Percentiles rank a stretch among this genome's conserved stretches.
Conservation (phyloP, 2,329 filamentous ascomycete species). For the Clarireedia hainanense region DNA sequence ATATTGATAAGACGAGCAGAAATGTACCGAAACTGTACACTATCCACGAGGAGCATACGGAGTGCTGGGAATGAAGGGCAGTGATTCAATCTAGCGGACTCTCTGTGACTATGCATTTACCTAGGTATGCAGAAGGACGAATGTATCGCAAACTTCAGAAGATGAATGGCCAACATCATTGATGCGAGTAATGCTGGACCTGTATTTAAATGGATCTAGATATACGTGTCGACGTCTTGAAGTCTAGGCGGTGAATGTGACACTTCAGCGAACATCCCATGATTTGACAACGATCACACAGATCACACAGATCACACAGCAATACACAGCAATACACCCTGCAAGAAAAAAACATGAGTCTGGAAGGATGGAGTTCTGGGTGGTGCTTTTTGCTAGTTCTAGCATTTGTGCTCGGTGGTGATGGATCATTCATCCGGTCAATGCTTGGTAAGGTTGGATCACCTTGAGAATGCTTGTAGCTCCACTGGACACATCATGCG, state of each 20-base stretch:
- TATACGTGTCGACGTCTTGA: conserved; percentile 9
- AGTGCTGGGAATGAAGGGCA: background rate
- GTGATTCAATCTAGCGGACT: background rate
- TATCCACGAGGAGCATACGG: background rate
- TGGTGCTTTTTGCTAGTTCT: background rate
- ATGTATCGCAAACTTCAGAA: conserved; percentile 3
- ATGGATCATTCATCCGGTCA: conserved; percentile 6
- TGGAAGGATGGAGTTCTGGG: background rate
- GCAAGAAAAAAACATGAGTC: background rate
- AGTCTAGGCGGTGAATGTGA: conserved; percentile 9
- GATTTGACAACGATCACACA: conserved; percentile 9
- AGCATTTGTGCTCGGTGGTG: background rate
- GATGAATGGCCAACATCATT: conserved; percentile 5
- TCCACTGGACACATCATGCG: conserved; percentile 9
- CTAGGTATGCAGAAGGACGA: background rate
- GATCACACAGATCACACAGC: background rate
- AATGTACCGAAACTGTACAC: background rate
- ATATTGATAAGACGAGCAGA: background rate
- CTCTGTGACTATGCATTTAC: background rate
- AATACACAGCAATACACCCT: background rate
- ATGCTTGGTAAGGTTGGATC: conserved; percentile 3
- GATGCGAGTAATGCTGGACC: background rate
- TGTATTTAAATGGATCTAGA: conserved; percentile 8
- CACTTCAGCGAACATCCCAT: conserved; percentile 9
- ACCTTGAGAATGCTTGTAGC: background rate